Percentiles rank a stretch among this genome's conserved stretches.
Evolutionary conservation across 371 early-diverging fungal genomes (phyloP).

Genomic region (Mortierella sp.): DNA sequence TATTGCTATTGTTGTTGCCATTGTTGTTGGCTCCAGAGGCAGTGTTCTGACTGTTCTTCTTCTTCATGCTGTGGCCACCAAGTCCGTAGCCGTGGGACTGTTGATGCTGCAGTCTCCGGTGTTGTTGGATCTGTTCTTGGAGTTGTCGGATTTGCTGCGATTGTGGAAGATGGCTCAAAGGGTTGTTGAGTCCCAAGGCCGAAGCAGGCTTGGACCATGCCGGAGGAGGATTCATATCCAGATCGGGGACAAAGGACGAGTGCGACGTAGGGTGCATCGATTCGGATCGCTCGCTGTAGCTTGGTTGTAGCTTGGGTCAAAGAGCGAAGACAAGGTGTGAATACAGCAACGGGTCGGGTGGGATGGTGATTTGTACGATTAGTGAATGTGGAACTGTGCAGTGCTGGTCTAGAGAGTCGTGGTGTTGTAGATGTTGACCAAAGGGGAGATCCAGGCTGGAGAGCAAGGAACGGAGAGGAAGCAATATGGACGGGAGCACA

Average conservation of each 20-base stretch:
- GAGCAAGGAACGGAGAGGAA: constrained; percentile 1
- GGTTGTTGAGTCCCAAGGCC: constrained; percentile 37
- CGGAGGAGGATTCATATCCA: constrained; percentile 49
- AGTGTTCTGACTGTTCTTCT: constrained; percentile 14
- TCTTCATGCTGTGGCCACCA: constrained; percentile 25
- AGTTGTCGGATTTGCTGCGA: constrained; percentile 42
- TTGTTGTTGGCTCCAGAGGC: neutral
- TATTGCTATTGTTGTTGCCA: neutral
- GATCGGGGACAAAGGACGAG: constrained; percentile 33
- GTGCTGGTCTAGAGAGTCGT: neutral
- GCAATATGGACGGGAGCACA: constrained; percentile 2
- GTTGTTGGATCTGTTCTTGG: constrained; percentile 53
- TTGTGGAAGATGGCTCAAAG: constrained; percentile 41
- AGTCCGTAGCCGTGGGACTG: constrained; percentile 32
- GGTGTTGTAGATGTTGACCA: neutral
- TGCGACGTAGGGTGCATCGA: constrained; percentile 46
- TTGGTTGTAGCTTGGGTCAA: neutral
- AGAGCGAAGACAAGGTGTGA: neutral
- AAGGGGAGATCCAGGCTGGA: neutral
- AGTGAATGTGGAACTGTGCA: no score
- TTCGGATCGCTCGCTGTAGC: neutral
- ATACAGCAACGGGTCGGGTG: neutral
- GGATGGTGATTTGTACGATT: no score
- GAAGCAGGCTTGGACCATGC: constrained; percentile 50
- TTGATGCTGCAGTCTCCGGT: constrained; percentile 43